Conservation (phyloP, 306 rosid genomes). For the Trichosanthes cucumerina region DNA sequence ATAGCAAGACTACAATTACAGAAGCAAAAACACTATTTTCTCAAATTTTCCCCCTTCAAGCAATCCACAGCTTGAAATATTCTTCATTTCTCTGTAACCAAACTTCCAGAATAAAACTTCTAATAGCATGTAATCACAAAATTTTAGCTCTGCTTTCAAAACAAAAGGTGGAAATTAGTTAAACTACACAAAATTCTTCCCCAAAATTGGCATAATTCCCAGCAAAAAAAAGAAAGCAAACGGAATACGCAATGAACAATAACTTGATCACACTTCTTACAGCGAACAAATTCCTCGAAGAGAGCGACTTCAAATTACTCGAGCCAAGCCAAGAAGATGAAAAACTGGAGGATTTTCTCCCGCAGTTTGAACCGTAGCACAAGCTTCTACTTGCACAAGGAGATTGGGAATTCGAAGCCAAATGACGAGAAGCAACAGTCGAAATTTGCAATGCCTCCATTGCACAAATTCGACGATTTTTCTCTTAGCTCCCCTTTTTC, state of each 20-base stretch:
- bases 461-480: slow-evolving; percentile 2
- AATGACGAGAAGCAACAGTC: slow-evolving; percentile 60
- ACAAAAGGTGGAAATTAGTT: neutral
- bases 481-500: neutral
- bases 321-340: slow-evolving; percentile 38
- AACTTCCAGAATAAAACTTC: neutral
- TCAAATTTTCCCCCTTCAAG: neutral
- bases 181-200: neutral
- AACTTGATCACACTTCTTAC: slow-evolving; percentile 31
- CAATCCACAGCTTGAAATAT: neutral
- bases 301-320: slow-evolving; percentile 28
- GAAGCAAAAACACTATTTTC: neutral
- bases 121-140: neutral
- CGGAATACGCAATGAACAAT: neutral
- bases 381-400: slow-evolving; percentile 17
- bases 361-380: slow-evolving; percentile 17
- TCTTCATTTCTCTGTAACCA: neutral
- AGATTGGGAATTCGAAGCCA: slow-evolving; percentile 33
- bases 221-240: neutral
- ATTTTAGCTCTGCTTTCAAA: neutral
- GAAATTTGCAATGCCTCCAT: slow-evolving; percentile 70
- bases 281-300: slow-evolving; percentile 55
- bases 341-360: slow-evolving; percentile 22
- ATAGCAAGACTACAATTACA: neutral
- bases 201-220: neutral